Percentiles rank a stretch among this genome's conserved stretches.
Evolutionary conservation across 495 filamentous ascomycete species (phyloP).

Genomic region (Chaetomidium leptoderma): DNA sequence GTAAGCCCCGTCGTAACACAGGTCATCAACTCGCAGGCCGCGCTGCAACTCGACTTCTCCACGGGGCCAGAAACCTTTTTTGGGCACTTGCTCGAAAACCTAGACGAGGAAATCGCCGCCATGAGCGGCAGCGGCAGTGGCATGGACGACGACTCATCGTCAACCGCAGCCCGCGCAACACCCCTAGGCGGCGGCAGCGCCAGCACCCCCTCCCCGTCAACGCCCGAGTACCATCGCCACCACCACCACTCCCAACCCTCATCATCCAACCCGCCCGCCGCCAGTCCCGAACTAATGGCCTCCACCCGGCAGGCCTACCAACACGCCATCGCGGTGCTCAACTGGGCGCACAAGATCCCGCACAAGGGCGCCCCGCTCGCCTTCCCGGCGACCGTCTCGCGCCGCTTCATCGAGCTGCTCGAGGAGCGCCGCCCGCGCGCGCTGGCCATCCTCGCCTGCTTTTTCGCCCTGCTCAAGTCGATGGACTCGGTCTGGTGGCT

Average conservation of each 20-base stretch:
- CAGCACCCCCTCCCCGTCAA: neutral
- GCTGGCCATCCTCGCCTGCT: conserved; percentile 52
- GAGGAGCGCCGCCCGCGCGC: conserved; percentile 49
- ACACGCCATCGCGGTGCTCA: conserved; percentile 52
- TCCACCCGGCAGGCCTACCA: conserved; percentile 50
- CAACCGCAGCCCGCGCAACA: neutral
- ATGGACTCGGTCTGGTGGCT: conserved; percentile 55
- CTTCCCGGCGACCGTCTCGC: conserved; percentile 56
- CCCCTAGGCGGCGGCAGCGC: neutral
- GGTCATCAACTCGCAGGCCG: conserved; percentile 54
- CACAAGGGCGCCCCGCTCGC: conserved; percentile 50
- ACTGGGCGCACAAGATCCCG: conserved; percentile 55
- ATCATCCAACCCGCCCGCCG: neutral
- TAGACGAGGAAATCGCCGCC: conserved; percentile 45
- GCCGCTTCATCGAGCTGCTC: conserved; percentile 52
- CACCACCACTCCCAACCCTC: neutral
- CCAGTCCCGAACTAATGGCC: conserved; percentile 19
- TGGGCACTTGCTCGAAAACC: conserved; percentile 46
- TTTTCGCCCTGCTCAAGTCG: conserved; percentile 52
- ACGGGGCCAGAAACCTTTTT: conserved; percentile 44
- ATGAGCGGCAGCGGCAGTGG: conserved; percentile 17
- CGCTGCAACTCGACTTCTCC: conserved; percentile 45
- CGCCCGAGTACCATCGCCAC: neutral
- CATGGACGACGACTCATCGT: no score
- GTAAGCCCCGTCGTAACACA: conserved; percentile 46